Base-by-base conservation (phyloP, 2,329 filamentous ascomycete genomes). In the Dichotomopilus funicola region DNA sequence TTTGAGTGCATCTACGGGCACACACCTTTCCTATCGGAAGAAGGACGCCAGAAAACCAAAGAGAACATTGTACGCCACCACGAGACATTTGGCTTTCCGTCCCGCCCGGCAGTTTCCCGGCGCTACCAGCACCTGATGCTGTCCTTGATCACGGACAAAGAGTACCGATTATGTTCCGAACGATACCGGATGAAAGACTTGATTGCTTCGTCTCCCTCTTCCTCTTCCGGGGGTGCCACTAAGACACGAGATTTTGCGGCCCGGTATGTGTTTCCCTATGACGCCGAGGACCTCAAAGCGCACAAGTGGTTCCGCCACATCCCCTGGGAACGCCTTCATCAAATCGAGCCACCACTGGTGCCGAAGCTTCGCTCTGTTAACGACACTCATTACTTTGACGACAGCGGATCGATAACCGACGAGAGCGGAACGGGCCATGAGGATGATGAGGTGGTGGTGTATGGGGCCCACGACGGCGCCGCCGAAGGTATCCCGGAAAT, bases 1-100 rank as follows among this genome's bases (percentile, higher is more conserved):
- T 97, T 89, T 66, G 92, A 97, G 78, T 96, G 92, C 65, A 76
- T 97, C 1, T 97, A 94, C 68, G 92, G 92, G 0, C 87, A 86
- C 59, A 96, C 92, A 0, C 92, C 92, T 0, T 97, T 97, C 68
- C 82, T 91, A 51, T 83, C 87, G 12, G 88, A 92, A 48, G 86
- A 89, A 60, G 82, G 76, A 45, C 81, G 91, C 8, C 83, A 90
- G 56, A 81, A 87, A 62, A 97, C 91, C 2, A 97, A 96, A 69
- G 75, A 84, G 59, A 92, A 89, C 61, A 96, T 97, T 59, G 68
- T 94, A 53, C 80, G 87, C 59, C 89, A 95, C 70, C 78, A 79
- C 52, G 75, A 79, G 10, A 85, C 80, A 0, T 82, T 97, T 41
- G 72, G 74, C 2, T 92, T 96, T 63, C 90, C 91, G 0, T 66